Evolutionary conservation across 345 rosid species (phyloP).

Genomic region (Clausena lansium): DNA sequence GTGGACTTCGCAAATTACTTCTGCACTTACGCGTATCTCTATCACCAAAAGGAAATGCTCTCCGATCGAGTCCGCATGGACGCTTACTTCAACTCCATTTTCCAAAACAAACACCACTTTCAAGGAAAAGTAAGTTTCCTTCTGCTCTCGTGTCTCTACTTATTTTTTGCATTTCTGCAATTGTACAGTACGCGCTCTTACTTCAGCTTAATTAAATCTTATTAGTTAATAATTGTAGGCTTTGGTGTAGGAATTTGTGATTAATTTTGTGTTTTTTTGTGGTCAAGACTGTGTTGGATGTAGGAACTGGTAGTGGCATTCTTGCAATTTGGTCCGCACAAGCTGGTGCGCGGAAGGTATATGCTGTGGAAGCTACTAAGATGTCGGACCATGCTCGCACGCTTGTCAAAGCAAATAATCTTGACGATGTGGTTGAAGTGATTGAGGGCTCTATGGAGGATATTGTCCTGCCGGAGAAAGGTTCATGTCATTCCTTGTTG

Average conservation of each 20-base stretch:
- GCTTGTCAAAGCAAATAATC: slow-evolving; percentile 71
- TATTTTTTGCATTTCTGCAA: neutral
- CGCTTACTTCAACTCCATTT: slow-evolving; percentile 78
- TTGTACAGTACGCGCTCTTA: neutral
- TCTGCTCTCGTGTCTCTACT: neutral
- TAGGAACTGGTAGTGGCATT: slow-evolving; percentile 98
- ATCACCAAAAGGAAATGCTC: slow-evolving; percentile 99
- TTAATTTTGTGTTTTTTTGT: slow-evolving; percentile 19
- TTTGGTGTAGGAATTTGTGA: neutral
- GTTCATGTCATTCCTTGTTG: slow-evolving; percentile 28
- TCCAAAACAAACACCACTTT: slow-evolving; percentile 77
- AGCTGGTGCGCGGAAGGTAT: slow-evolving; percentile 98
- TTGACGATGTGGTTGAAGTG: slow-evolving; percentile 74
- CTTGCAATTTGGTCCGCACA: slow-evolving; percentile 99
- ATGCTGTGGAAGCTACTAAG: slow-evolving; percentile 94
- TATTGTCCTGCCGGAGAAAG: slow-evolving; percentile 83
- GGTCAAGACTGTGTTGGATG: slow-evolving; percentile 85
- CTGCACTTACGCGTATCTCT: slow-evolving; percentile 83
- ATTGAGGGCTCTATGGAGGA: slow-evolving; percentile 90
- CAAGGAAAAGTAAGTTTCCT: slow-evolving; percentile 59
- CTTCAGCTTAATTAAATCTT: neutral
- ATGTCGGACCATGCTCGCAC: slow-evolving; percentile 95
- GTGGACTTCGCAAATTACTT: slow-evolving; percentile 89
- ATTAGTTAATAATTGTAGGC: neutral
- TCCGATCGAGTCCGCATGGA: slow-evolving; percentile 98